Evolutionary conservation across 495 filamentous ascomycete genomes (phyloP).

Genomic region (Penicillium coprophilum): DNA sequence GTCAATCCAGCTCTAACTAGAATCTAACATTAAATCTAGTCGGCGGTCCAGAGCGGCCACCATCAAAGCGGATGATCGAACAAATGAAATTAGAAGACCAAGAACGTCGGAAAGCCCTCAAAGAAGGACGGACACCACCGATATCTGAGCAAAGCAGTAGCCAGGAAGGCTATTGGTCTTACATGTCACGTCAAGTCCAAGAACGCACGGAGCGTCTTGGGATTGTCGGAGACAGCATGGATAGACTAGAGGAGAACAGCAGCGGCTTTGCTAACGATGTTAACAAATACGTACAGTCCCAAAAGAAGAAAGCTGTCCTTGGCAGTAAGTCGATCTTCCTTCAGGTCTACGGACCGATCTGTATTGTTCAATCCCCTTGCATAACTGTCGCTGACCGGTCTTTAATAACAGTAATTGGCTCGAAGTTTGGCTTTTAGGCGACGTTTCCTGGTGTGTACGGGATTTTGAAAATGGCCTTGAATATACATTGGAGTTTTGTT

Average conservation of each 20-base stretch:
- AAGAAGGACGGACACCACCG: constrained; percentile 36
- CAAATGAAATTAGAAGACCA: constrained; percentile 60
- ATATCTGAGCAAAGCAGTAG: constrained; percentile 20
- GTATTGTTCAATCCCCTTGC: constrained; percentile 20
- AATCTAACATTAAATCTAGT: constrained; percentile 43
- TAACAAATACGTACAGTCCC: constrained; percentile 75
- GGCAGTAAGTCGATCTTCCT: constrained; percentile 49
- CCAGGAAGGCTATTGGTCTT: constrained; percentile 64
- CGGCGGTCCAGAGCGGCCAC: constrained; percentile 82
- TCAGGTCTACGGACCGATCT: not conserved
- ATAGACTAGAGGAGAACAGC: constrained; percentile 73
- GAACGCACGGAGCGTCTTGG: constrained; percentile 86
- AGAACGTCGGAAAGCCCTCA: constrained; percentile 49
- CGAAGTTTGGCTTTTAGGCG: constrained; percentile 44
- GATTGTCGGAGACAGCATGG: constrained; percentile 80
- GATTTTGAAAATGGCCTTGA: not conserved
- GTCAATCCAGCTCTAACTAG: not conserved
- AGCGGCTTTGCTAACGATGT: constrained; percentile 83
- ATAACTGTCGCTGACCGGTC: constrained; percentile 25
- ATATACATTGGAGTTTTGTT: not conserved
- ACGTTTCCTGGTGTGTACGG: not conserved
- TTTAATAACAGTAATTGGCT: constrained; percentile 36
- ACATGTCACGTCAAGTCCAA: constrained; percentile 78
- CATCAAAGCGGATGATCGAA: constrained; percentile 73
- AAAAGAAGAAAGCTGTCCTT: constrained; percentile 80